Base-by-base conservation (phyloP, 257 asterid species). In the Salvia splendens region DNA sequence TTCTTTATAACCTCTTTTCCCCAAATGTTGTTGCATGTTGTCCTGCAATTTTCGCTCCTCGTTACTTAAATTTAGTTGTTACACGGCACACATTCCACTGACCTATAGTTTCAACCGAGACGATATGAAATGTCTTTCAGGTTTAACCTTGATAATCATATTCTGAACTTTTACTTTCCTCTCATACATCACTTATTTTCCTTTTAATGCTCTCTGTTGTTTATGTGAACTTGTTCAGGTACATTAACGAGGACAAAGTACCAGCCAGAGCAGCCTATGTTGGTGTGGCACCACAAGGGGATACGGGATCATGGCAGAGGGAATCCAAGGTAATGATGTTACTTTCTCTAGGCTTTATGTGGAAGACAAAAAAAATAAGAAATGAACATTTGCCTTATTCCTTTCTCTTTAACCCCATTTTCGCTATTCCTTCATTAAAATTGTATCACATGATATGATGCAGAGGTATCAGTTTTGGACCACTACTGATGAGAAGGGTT, bases 401-500 rank as follows among this genome's bases (percentile, higher is more conserved):
- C 15, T 64, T 43, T 54, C 32, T 53, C 41, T 73, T 33, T 52
- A 69, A 6, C 52, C 46, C 43, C 17, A 3, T 30, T 47, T 51
- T 33, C 3, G 14, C 32, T 56, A 43, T 54, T 53, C 43, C 50
- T n/a, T 32, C 36, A 2, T 43, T 43, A 33, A 53, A 28, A 46
- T 24, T 58, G 52, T 54, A 43, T 58, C 59, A 14, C 50, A 33
- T 52, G 32, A 49, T 11, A 60, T 46, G 65, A 32, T 33, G 14
- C 82, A 33, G 36, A 5, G 36, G 9, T 90, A 90, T 63, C 97
- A 90, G 67, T 90, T 90, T 65, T 90, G 97, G 97, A 81, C 72
- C 46, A 75, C 70, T 11, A 74, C 84, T 6, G 78, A 85, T 72
- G 73, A 79, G 20, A 63, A 73, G 12, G 97, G 97, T 38, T 63